Conservation (phyloP, 2,329 filamentous ascomycete species). For the Diaporthe batatas region DNA sequence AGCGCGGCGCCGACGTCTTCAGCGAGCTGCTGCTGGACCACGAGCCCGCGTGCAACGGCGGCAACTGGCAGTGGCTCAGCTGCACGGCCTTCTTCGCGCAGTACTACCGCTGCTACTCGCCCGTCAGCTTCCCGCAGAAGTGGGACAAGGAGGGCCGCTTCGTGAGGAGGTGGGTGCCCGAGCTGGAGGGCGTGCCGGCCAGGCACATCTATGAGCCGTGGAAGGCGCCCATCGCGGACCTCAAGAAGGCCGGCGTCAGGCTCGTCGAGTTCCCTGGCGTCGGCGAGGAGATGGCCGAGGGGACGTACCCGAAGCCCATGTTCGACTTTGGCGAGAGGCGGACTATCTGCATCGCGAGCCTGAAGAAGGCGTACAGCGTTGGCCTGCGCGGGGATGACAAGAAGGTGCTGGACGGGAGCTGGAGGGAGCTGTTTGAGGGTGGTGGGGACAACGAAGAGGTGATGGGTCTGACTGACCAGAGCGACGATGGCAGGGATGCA, state of each 20-base stretch:
- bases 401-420: slow-evolving; percentile 71
- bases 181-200: slow-evolving; percentile 70
- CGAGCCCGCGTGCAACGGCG: slow-evolving; percentile 78
- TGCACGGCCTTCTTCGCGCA: slow-evolving; percentile 82
- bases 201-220: slow-evolving; percentile 86
- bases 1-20: slow-evolving; percentile 83
- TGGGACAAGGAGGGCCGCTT: slow-evolving; percentile 79
- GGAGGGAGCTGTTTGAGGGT: slow-evolving; percentile 61
- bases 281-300: slow-evolving; percentile 54
- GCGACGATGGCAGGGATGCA: slow-evolving; percentile 52
- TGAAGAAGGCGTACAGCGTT: slow-evolving; percentile 78
- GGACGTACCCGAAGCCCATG: slow-evolving; percentile 79
- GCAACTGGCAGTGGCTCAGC: slow-evolving; percentile 84
- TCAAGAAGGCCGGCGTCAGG: slow-evolving; percentile 68
- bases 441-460: slow-evolving; percentile 55
- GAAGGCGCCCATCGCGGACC: slow-evolving; percentile 77
- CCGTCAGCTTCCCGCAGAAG: slow-evolving; percentile 79
- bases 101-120: slow-evolving; percentile 79
- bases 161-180: slow-evolving; percentile 75
- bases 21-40: slow-evolving; percentile 83
- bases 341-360: slow-evolving; percentile 72
- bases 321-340: slow-evolving; percentile 78
- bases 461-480: slow-evolving; percentile 52
- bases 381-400: slow-evolving; percentile 74
- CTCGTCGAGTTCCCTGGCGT: slow-evolving; percentile 64